These are phyloP conservation scores for Chlamydomonas reinhardtii DNA, from an alignment of 163 green algal genomes.

Conservation along the genomic window DNA sequence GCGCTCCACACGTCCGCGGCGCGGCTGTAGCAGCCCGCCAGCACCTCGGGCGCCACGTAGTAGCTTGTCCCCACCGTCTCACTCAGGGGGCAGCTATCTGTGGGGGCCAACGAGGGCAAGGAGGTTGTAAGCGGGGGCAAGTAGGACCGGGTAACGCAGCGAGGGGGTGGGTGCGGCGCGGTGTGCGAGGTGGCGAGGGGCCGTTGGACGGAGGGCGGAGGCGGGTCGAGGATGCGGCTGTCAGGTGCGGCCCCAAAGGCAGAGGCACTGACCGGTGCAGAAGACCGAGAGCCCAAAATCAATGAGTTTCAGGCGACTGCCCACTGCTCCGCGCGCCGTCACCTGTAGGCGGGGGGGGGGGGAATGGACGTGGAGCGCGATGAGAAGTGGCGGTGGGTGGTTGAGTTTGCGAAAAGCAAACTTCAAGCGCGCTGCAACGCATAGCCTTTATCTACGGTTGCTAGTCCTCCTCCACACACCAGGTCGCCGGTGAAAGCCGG, in stretches of 20 bases:
- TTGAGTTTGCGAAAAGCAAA: too few relatives aligned
- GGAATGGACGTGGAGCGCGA: too few relatives aligned
- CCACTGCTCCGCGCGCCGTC: neutral
- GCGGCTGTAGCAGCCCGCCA: neutral
- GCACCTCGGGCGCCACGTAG: constrained; percentile 93
- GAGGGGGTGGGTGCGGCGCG: too few relatives aligned
- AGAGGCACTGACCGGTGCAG: constrained; percentile 62
- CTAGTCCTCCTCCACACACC: too few relatives aligned
- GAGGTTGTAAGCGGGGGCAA: neutral
- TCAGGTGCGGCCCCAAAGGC: too few relatives aligned
- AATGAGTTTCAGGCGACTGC: constrained; percentile 82
- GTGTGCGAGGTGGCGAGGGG: neutral
- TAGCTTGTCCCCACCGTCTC: constrained; percentile 94
- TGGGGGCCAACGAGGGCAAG: too few relatives aligned
- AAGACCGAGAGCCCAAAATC: constrained; percentile 91
- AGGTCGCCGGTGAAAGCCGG: too few relatives aligned
- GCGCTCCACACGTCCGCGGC: constrained; percentile 81
- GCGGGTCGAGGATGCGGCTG: neutral
- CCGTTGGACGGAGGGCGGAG: neutral
- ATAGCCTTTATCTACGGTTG: too few relatives aligned
- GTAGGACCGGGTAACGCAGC: neutral
- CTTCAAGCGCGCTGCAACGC: too few relatives aligned
- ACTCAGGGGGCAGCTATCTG: constrained; percentile 60
- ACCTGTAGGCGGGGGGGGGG: neutral
- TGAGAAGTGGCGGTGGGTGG: too few relatives aligned